These are phyloP conservation scores for Neonectria coccinea DNA, from an alignment of 2,329 filamentous ascomycete genomes.

Conservation along the genomic window DNA sequence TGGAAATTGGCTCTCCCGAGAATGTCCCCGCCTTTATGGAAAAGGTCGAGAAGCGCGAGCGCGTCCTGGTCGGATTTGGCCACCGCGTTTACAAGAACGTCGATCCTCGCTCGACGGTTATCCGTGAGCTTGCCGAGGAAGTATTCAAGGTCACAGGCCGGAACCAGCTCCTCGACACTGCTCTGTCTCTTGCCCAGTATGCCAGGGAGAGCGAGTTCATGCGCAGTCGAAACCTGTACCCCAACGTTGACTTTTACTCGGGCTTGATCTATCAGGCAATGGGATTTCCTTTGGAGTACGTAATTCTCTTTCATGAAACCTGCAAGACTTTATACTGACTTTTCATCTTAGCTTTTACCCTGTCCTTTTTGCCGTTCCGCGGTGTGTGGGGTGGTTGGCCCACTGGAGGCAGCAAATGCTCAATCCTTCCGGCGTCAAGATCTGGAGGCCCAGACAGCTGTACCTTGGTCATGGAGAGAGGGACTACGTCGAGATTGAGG, in stretches of 20 bases:
- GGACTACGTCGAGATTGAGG: conserved; percentile 55
- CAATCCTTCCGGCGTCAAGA: conserved; percentile 60
- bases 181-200: conserved; percentile 58
- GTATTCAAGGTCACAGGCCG: conserved; percentile 63
- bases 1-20: conserved; percentile 62
- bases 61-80: conserved; percentile 66
- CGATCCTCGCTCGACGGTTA: conserved; percentile 64
- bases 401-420: conserved; percentile 65
- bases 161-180: conserved; percentile 64
- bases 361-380: conserved; percentile 62
- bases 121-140: conserved; percentile 61
- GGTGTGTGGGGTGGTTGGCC: conserved; percentile 64
- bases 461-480: conserved; percentile 60
- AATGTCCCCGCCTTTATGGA: conserved; percentile 64
- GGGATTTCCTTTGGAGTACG: conserved; percentile 62
- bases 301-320: background rate
- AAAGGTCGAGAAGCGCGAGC: conserved; percentile 62
- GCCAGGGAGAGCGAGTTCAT: conserved; percentile 61
- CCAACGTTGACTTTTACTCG: conserved; percentile 65
- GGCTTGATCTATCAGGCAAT: conserved; percentile 65
- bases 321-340: conserved; percentile 18
- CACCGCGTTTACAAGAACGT: conserved; percentile 67
- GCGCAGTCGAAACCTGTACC: conserved; percentile 61
- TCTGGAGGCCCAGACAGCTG: conserved; percentile 62
- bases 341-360: conserved; percentile 56